Evolutionary conservation across 225 moss, liverwort and hornwort genomes (phyloP), one percentile per base, ranked within the genome.

Genomic region (Antitrichia curtipendula): DNA sequence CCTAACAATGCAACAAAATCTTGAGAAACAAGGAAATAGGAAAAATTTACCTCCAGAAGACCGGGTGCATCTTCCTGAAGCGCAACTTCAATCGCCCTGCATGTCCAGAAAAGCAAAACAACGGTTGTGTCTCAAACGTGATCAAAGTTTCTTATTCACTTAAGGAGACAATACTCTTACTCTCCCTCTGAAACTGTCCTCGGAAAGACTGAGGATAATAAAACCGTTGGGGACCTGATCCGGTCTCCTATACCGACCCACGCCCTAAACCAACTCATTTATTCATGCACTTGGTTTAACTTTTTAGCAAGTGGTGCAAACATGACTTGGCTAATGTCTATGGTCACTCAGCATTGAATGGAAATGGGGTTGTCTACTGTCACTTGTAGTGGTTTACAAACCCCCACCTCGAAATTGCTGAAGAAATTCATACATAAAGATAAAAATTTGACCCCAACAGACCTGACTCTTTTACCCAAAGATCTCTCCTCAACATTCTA

Each of bases 51-150:
- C 91, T 94, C 95, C 88, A 94, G 91, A 47, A 95, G 93, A 58
- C 95, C 95, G 41, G 95, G 95, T 49, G 95, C 92, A 91, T 95
- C 95, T 91, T 95, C 95, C 86, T 95, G 88, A 85, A 95, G 91
- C 25, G 94, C 95, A 90, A 89, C 90, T 91, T 95, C 94, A 77
- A 95, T 91, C 36, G 93, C 69, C 73, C 94, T 94, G 91, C 78
- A 87, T 81, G 53, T 27, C 73, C 77, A 84, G 52, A 73, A 84
- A 68, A 69, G 61, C 31, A 65, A 78, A 86, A 57, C 47, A 45
- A 85, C 22, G 47, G 76, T 50, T 72, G 47, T 22, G 71, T 86
- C 82, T 87, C 60, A 82, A 59, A 47, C 43, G 11, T 53, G 87
- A 82, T 36, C 73, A 57, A 76, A 75, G 28, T 81, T 88, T 58